phyloP scores from a whole-genome alignment of 208 protist genomes.

The Trypanosomatidae sp. region DNA sequence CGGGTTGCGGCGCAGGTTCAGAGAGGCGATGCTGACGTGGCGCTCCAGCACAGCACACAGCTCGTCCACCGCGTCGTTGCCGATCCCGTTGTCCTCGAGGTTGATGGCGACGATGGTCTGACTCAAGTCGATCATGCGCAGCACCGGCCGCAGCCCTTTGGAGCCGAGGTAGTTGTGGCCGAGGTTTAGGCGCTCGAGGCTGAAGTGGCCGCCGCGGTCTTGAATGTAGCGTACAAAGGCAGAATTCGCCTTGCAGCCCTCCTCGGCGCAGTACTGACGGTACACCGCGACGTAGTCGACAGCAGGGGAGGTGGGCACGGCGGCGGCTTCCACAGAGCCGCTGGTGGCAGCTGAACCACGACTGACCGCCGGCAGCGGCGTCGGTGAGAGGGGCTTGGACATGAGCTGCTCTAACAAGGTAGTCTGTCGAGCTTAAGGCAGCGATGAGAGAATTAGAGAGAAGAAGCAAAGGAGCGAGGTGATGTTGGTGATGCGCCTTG shows the following conservation, averaged over 20 bases:
- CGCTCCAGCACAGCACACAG: conserved; percentile 66
- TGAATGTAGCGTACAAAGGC: conserved; percentile 74
- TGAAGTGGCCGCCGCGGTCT: conserved; percentile 22
- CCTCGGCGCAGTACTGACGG: conserved; percentile 71
- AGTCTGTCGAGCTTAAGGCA: too few species aligned
- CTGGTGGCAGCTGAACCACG: too few species aligned
- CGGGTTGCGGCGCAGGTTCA: conserved; percentile 81
- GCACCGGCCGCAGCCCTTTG: conserved; percentile 81
- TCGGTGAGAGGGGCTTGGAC: not conserved
- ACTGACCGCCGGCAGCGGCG: conserved; percentile 1
- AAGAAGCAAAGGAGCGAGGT: too few species aligned
- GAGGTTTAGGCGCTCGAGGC: conserved; percentile 50
- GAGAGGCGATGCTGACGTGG: conserved; percentile 63
- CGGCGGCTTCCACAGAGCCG: not conserved
- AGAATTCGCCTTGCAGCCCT: conserved; percentile 78
- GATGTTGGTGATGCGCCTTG: too few species aligned
- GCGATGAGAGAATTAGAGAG: too few species aligned
- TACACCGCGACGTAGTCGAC: conserved; percentile 65
- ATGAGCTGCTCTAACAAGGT: not conserved
- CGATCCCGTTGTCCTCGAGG: conserved; percentile 77
- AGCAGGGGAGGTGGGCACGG: not conserved
- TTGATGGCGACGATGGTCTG: conserved; percentile 77
- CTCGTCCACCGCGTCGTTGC: conserved; percentile 65
- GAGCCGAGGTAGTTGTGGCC: conserved; percentile 88
- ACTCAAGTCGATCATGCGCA: conserved; percentile 77